Base-by-base conservation (phyloP, 805 yeast species). In the Teunomyces panamensis region DNA sequence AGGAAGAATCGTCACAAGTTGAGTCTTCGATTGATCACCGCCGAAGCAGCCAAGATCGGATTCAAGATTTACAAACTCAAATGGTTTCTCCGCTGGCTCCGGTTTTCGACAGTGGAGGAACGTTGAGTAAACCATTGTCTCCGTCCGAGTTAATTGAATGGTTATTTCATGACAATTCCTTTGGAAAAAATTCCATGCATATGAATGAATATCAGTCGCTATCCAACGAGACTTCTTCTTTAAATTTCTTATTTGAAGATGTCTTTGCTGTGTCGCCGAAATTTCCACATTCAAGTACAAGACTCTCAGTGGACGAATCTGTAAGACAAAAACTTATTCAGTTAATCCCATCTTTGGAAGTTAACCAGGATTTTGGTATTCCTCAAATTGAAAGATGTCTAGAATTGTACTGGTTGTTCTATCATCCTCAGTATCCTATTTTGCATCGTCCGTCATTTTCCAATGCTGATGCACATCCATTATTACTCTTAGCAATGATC, bases 61-160 rank as follows among this genome's bases (percentile, higher is more conserved):
- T 37, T 11, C 41, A 37, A n/a, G 16, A 20, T 11, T 16, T 37
- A 37, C 14, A 24, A 11, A 37, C 41, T 2, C 30, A 37, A 4
- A 37, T 37, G 29, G 10, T 5, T 37, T 11, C 41, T 20, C 10
- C 30, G 14, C 26, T 26, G 14, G n/a, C 26, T n/a, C 41, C 30
- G 13, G 27, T 24, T 26, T 37, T 24, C 13, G 16, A n/a, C 3
- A 11, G 26, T 37, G 30, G 41, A 7, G 41, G 41, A 3, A 37
- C 41, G 13, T 11, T 37, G 27, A 37, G 41, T 37, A 45, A 45
- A 47, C 48, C 54, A 5, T 45, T 60, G 9, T 62, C 67, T 2
- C 68, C 69, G 0, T 56, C 66, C 3, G 66, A 65, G 39, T 49
- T 65, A 45, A 62, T 63, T 16, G 69, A 64, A 39, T 64, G 67